Evolutionary conservation across 148 eudicot species (phyloP), one percentile per base, ranked within the genome.

Genomic region (Cornus kousa): DNA sequence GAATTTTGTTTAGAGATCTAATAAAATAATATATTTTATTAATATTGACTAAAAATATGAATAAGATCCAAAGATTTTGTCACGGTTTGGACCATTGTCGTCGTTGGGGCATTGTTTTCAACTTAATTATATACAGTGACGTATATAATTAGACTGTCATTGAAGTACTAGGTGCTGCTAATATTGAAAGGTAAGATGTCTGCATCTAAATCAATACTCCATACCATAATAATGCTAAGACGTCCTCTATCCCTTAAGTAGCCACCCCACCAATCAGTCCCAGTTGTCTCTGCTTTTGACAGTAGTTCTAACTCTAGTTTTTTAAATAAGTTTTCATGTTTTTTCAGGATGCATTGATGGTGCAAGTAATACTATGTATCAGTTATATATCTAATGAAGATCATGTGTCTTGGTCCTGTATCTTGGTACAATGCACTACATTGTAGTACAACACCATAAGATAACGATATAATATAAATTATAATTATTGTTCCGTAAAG

Each of bases 251-350:
- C 32, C 46, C 32, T 10, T 11, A 31, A 10, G 68, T 68, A 74
- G 31, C 53, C 68, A 35, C 50, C 77, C 77, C 37, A 65, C 77
- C 77, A 35, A 59, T 55, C 67, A 33, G 5, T 59, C 50, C 50
- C 67, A 11, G 67, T 55, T 35, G 35, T 9, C 14, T 17, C 14
- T 53, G 16, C 19, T 11, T 53, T 53, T 53, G 67, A 57, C 57
- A 39, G 14, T 28, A 9, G 17, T 35, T 24, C 28, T 9, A 24
- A n/a, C 28, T 28, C 23, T 24, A 66, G 3, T 12, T n/a, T 24
- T 24, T 0, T n/a, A 66, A 66, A 66, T 3, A 8, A 43, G 48
- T 43, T 9, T 0, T 4, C 0, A 0, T 0, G 2, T 43, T 43
- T 43, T 43, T 43, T 28, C 28, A 43, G 48, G 48, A 43, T 5